phyloP scores from a whole-genome alignment of 2,329 filamentous ascomycete species.

The Pseudophaeomoniella oleicola region DNA sequence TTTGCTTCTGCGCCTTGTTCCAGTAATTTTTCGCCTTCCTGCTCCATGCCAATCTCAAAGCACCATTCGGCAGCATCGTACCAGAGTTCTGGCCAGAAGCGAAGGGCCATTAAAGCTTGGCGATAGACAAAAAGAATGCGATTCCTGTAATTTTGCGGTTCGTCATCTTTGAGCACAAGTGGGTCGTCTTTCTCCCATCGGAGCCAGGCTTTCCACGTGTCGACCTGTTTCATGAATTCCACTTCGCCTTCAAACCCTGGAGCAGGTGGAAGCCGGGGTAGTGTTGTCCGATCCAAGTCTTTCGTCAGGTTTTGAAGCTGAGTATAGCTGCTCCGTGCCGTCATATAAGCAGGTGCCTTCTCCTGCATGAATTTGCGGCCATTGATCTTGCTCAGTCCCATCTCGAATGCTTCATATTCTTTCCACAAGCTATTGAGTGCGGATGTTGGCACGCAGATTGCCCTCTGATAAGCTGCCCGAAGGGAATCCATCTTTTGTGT shows the following conservation, averaged over 20 bases:
- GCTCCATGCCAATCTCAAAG: constrained; percentile 57
- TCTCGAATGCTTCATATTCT: constrained; percentile 94
- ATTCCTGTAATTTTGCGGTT: constrained; percentile 57
- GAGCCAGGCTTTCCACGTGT: constrained; percentile 88
- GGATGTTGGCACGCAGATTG: constrained; percentile 72
- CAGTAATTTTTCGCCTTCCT: constrained; percentile 66
- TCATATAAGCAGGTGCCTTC: constrained; percentile 87
- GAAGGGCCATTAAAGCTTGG: constrained; percentile 80
- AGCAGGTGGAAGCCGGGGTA: constrained; percentile 69
- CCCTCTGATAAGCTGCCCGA: constrained; percentile 82
- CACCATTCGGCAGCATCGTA: constrained; percentile 90
- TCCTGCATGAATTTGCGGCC: constrained; percentile 91
- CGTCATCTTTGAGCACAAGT: constrained; percentile 70
- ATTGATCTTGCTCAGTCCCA: constrained; percentile 81
- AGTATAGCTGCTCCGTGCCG: constrained; percentile 77
- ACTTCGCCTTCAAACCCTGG: constrained; percentile 75
- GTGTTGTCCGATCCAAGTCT: constrained; percentile 58
- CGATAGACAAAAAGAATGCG: constrained; percentile 84
- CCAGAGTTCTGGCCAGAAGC: constrained; percentile 95
- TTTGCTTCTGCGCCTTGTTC: constrained; percentile 75
- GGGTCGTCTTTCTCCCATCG: constrained; percentile 91
- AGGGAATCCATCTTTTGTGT: constrained; percentile 95
- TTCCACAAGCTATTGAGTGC: constrained; percentile 82
- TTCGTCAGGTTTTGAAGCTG: constrained; percentile 80
- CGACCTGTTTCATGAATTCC: constrained; percentile 71